phyloP scores from a whole-genome alignment of 2,329 filamentous ascomycete species.

The Aureobasidium sp. region DNA sequence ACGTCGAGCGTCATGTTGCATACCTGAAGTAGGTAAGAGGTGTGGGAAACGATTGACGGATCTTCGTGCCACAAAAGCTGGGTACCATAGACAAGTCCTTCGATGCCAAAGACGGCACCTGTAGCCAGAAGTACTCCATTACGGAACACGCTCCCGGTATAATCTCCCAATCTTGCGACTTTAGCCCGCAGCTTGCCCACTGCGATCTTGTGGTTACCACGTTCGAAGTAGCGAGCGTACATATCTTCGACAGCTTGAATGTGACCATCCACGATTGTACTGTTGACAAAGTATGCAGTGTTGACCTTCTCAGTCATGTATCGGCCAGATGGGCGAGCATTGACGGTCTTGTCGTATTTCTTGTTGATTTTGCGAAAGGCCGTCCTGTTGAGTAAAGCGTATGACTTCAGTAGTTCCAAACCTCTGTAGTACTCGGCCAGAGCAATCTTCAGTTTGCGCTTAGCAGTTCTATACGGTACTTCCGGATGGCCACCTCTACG shows the following conservation, averaged over 20 bases:
- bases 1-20: background rate
- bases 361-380: constrained; percentile 98
- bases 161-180: constrained; percentile 49
- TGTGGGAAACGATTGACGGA: constrained; percentile 22
- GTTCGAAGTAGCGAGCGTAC: constrained; percentile 90
- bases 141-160: constrained; percentile 50
- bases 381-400: constrained; percentile 79
- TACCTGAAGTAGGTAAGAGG: constrained; percentile 54
- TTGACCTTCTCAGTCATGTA: constrained; percentile 92
- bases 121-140: constrained; percentile 41
- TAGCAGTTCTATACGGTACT: constrained; percentile 79
- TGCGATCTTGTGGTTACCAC: constrained; percentile 86
- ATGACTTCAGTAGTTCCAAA: constrained; percentile 85
- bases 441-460: constrained; percentile 83
- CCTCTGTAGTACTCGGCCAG: constrained; percentile 89
- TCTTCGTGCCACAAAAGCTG: constrained; percentile 23
- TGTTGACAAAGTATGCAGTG: constrained; percentile 83
- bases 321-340: constrained; percentile 65
- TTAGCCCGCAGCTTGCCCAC: constrained; percentile 76
- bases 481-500: constrained; percentile 35
- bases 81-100: constrained; percentile 34
- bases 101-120: constrained; percentile 35
- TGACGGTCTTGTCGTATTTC: constrained; percentile 90
- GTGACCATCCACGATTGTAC: constrained; percentile 71
- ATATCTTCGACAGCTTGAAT: constrained; percentile 79